Percentiles rank a stretch among this genome's conserved stretches.
phyloP scores from a whole-genome alignment of 176 grass and related monocot genomes.

The Chrysopogon serrulatus region DNA sequence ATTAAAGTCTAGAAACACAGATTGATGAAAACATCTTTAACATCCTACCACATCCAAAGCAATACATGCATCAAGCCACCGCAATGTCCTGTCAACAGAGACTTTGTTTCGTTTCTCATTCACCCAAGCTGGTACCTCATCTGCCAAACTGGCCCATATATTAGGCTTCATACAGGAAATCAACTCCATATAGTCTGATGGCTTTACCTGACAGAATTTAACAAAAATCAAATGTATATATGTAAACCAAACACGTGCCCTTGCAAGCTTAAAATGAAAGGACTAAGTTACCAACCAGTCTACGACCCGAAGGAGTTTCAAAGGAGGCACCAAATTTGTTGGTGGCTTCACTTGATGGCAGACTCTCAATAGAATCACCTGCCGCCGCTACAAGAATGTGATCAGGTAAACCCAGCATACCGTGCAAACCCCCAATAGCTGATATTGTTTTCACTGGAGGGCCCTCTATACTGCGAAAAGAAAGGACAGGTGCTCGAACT shows the following conservation, averaged over 20 bases:
- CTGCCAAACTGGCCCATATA: conserved; percentile 82
- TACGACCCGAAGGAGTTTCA: conserved; percentile 76
- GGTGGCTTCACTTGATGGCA: conserved; percentile 58
- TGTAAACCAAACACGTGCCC: neutral
- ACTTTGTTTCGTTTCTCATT: conserved; percentile 75
- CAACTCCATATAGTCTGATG: conserved; percentile 83
- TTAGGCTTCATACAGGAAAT: conserved; percentile 75
- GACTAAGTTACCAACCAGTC: conserved; percentile 45
- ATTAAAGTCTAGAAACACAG: neutral
- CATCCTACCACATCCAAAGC: conserved; percentile 54
- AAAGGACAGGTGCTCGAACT: neutral
- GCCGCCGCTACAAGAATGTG: conserved; percentile 71
- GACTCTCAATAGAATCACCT: conserved; percentile 78
- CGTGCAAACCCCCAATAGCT: conserved; percentile 69
- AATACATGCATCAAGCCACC: conserved; percentile 89
- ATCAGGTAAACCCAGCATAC: conserved; percentile 65
- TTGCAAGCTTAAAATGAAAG: neutral
- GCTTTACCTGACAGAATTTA: conserved; percentile 55
- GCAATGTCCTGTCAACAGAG: conserved; percentile 87
- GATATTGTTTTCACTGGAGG: conserved; percentile 62
- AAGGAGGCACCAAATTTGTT: conserved; percentile 87
- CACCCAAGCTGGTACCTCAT: conserved; percentile 93
- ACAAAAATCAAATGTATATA: neutral
- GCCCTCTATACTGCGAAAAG: conserved; percentile 53
- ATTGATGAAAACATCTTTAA: neutral